These are phyloP conservation scores for Wickerhamiella sorbophila DNA, from an alignment of 805 yeast genomes.

Conservation along the genomic window DNA sequence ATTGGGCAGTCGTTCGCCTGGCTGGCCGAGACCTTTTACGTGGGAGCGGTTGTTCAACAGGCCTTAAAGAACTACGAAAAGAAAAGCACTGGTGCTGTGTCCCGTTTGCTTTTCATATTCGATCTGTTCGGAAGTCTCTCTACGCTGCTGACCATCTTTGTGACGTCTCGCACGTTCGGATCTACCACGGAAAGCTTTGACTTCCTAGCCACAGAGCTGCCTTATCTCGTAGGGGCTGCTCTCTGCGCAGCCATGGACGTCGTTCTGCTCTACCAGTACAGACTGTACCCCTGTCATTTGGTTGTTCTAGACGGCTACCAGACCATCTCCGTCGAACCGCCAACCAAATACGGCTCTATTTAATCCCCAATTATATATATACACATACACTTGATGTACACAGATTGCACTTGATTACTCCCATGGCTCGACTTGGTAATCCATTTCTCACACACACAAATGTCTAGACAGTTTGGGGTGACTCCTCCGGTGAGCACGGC, in stretches of 20 bases:
- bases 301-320: not conserved
- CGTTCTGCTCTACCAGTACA: constrained; percentile 19
- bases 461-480: constrained; percentile 41
- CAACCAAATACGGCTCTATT: not conserved
- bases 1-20: constrained; percentile 18
- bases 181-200: constrained; percentile 11
- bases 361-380: too few relatives aligned
- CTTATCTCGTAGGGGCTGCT: constrained; percentile 20
- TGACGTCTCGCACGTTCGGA: constrained; percentile 16
- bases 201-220: constrained; percentile 20
- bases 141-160: constrained; percentile 19
- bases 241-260: constrained; percentile 18
- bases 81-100: constrained; percentile 30
- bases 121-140: constrained; percentile 20
- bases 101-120: constrained; percentile 20
- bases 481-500: constrained; percentile 77
- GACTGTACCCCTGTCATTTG: constrained; percentile 12
- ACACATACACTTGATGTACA: too few relatives aligned
- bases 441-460: too few relatives aligned
- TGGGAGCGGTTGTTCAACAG: constrained; percentile 28
- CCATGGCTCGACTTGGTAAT: too few relatives aligned
- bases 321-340: not conserved
- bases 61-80: constrained; percentile 25
- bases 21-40: constrained; percentile 19
- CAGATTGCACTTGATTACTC: too few relatives aligned